phyloP scores from a whole-genome alignment of 2,329 filamentous ascomycete genomes.

The Aaosphaeria arxii region DNA sequence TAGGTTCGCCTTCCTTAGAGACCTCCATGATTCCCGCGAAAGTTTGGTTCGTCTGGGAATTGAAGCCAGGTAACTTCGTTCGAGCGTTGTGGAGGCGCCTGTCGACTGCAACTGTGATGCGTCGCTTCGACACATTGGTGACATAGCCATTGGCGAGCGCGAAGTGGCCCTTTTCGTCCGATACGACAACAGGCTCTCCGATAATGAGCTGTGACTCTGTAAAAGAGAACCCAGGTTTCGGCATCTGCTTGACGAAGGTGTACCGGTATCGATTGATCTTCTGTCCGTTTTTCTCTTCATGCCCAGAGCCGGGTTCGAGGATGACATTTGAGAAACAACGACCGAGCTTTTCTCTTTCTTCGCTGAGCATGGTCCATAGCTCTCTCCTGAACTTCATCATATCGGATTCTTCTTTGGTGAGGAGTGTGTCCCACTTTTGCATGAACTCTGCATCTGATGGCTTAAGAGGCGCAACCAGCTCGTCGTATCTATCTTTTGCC shows the following conservation, averaged over 20 bases:
- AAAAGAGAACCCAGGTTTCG: slow-evolving; percentile 70
- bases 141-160: slow-evolving; percentile 91
- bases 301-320: slow-evolving; percentile 72
- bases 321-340: slow-evolving; percentile 87
- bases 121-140: slow-evolving; percentile 68
- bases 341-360: slow-evolving; percentile 80
- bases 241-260: slow-evolving; percentile 70
- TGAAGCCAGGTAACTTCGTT: slow-evolving; percentile 70
- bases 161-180: slow-evolving; percentile 92
- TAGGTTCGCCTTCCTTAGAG: slow-evolving; percentile 48
- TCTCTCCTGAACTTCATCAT: slow-evolving; percentile 83
- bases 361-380: slow-evolving; percentile 93
- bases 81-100: slow-evolving; percentile 83
- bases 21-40: slow-evolving; percentile 94
- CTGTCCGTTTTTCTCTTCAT: slow-evolving; percentile 64
- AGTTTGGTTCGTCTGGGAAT: slow-evolving; percentile 73
- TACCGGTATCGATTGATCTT: slow-evolving; percentile 94
- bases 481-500: slow-evolving; percentile 76
- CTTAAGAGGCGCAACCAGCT: slow-evolving; percentile 74
- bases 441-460: slow-evolving; percentile 78
- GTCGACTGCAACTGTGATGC: slow-evolving; percentile 87
- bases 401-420: slow-evolving; percentile 93
- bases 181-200: slow-evolving; percentile 93
- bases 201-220: slow-evolving; percentile 82
- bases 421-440: slow-evolving; percentile 85